Evolutionary conservation across 345 rosid genomes (phyloP).

Genomic region (Eucalyptus cloeziana): DNA sequence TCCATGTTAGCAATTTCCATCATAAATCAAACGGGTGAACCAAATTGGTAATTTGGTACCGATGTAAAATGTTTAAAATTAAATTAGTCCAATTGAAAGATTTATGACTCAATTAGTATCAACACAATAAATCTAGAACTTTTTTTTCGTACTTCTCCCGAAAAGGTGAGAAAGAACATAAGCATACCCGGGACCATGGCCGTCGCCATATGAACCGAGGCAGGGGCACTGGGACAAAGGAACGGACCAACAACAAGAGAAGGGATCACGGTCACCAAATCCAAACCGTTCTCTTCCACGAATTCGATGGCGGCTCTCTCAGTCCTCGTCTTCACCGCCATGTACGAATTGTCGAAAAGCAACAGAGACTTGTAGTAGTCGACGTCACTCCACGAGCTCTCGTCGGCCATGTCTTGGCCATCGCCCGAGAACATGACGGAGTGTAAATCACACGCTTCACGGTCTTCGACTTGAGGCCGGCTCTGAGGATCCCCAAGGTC

Average conservation of each 20-base stretch:
- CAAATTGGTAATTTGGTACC: fast-evolving
- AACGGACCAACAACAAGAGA: slow-evolving; percentile 17
- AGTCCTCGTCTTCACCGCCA: slow-evolving; percentile 6
- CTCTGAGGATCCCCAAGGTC: slow-evolving; percentile 8
- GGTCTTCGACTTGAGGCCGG: slow-evolving; percentile 9
- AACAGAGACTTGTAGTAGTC: neutral
- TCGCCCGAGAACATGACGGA: neutral
- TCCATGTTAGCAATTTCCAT: fast-evolving
- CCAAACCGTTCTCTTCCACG: slow-evolving; percentile 9
- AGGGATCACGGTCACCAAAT: slow-evolving; percentile 16
- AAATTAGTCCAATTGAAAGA: fast-evolving
- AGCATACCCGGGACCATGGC: slow-evolving; percentile 5
- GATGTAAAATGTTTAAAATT: too few relatives aligned
- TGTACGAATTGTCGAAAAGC: slow-evolving; percentile 1
- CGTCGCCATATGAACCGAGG: slow-evolving; percentile 4
- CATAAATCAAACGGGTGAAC: fast-evolving
- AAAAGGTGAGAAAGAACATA: neutral
- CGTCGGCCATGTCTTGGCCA: neutral
- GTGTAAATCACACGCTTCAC: neutral
- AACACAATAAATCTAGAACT: too few relatives aligned
- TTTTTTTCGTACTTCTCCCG: too few relatives aligned
- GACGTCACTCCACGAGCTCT: slow-evolving; percentile 18
- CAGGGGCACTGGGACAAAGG: slow-evolving; percentile 8
- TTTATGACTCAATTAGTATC: too few relatives aligned
- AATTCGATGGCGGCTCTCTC: slow-evolving; percentile 23